A percentile compares a stretch with the other conserved stretches of the same genome.
Conservation (phyloP, 1,284 basidiomycete species). For the Entoloma clypeatum region DNA sequence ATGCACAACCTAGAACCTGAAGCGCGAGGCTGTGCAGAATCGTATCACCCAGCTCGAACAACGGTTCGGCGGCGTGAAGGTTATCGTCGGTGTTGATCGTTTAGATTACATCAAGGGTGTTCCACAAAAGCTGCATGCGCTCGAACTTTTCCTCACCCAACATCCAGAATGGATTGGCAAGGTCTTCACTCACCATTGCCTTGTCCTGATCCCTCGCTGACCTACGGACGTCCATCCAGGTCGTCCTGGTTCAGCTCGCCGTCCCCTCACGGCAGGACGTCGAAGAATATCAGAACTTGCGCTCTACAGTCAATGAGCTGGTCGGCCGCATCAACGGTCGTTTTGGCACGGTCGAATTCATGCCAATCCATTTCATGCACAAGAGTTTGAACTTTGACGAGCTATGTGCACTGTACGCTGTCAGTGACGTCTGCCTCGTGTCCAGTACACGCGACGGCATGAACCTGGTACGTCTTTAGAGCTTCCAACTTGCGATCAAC, state of each 20-base stretch:
- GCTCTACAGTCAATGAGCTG: constrained; percentile 95
- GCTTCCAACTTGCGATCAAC: constrained; percentile 3
- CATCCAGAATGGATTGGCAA: constrained; percentile 99
- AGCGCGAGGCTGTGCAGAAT: constrained; percentile 73
- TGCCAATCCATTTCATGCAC: constrained; percentile 99
- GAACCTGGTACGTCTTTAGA: constrained; percentile 78
- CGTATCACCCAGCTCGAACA: constrained; percentile 83
- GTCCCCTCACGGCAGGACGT: constrained; percentile 98
- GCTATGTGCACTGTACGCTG: constrained; percentile 92
- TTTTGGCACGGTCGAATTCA: constrained; percentile 97
- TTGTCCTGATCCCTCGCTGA: constrained; percentile 3
- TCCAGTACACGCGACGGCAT: constrained; percentile 96
- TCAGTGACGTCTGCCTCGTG: constrained; percentile 95
- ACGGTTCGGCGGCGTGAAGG: constrained; percentile 91
- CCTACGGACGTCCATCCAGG: constrained; percentile 41
- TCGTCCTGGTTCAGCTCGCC: constrained; percentile 94
- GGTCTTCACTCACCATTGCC: constrained; percentile 34
- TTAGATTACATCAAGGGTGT: constrained; percentile 99
- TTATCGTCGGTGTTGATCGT: constrained; percentile 97
- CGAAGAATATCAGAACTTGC: constrained; percentile 97
- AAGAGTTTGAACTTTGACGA: constrained; percentile 93
- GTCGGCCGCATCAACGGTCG: constrained; percentile 98
- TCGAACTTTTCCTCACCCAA: constrained; percentile 94
- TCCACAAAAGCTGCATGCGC: constrained; percentile 94
- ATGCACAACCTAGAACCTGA: constrained; percentile 54